These are phyloP conservation scores for Eimeria falciformis DNA, from an alignment of 169 alveolate species.

Conservation along the genomic window DNA sequence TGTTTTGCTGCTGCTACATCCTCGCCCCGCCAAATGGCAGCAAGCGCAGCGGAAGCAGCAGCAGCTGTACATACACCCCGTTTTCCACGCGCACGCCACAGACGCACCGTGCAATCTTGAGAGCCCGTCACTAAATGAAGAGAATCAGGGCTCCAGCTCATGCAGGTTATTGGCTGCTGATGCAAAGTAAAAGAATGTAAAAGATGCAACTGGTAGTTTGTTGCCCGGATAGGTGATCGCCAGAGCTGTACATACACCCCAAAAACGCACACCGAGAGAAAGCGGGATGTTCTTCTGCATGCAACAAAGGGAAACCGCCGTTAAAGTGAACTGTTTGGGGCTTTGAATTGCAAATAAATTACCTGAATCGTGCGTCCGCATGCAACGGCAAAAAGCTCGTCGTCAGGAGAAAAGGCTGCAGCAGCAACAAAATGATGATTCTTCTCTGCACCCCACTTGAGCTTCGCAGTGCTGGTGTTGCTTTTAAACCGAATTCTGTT, in stretches of 20 bases:
- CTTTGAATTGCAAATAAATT: background rate
- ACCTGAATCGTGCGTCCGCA: conserved; percentile 72
- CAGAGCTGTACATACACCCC: conserved; percentile 34
- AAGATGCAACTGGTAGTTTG: conserved; percentile 50
- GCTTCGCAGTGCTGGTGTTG: conserved; percentile 54
- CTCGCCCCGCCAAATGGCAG: too few species aligned
- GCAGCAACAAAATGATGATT: conserved; percentile 60
- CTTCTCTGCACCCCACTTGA: conserved; percentile 18
- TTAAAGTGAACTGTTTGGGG: background rate
- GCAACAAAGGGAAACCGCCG: background rate
- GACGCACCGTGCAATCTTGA: conserved; percentile 70
- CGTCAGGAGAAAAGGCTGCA: conserved; percentile 76
- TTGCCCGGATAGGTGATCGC: conserved; percentile 28
- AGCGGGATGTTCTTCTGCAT: background rate
- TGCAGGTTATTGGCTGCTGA: conserved; percentile 49
- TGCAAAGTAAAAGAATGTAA: conserved; percentile 54
- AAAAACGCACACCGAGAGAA: background rate
- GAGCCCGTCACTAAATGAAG: conserved; percentile 51
- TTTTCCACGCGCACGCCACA: conserved; percentile 58
- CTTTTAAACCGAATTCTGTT: conserved; percentile 51
- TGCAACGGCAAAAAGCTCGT: conserved; percentile 62
- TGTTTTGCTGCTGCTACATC: conserved; percentile 1
- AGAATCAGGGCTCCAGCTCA: conserved; percentile 68
- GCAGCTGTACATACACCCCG: background rate
- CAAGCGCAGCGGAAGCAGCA: background rate